phyloP scores from a whole-genome alignment of 1,139 yeast species.

The Citeromyces siamensis region DNA sequence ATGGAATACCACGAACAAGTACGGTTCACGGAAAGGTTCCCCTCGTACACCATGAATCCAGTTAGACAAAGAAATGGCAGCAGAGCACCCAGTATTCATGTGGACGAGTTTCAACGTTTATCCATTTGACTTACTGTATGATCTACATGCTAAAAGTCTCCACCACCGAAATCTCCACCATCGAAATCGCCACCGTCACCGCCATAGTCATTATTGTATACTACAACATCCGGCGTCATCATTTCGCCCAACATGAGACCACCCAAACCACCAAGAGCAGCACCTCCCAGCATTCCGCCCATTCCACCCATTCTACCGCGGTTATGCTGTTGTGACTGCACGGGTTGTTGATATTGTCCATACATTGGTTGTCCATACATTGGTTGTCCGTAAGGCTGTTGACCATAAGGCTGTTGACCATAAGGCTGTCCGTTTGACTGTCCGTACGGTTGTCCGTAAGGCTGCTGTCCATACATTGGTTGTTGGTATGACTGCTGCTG shows the following conservation, averaged over 20 bases:
- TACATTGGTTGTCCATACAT: conserved; percentile 3
- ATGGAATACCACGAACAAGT: neutral
- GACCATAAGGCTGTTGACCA: conserved; percentile 11
- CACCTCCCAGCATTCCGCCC: conserved; percentile 17
- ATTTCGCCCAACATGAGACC: conserved; percentile 15
- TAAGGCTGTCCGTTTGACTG: conserved; percentile 9
- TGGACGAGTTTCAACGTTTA: conserved; percentile 1
- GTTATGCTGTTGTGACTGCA: conserved; percentile 8
- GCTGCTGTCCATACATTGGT: conserved; percentile 5
- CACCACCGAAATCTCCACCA: conserved; percentile 13
- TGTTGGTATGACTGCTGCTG: conserved; percentile 9
- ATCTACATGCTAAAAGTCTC: too few relatives aligned
- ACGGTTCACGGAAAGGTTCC: neutral
- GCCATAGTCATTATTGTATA: conserved; percentile 3
- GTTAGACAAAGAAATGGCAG: conserved; percentile 1
- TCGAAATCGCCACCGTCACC: conserved; percentile 10
- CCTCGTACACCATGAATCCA: neutral
- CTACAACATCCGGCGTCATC: conserved; percentile 5
- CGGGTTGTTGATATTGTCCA: conserved; percentile 8
- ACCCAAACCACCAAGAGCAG: conserved; percentile 16
- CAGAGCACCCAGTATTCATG: neutral
- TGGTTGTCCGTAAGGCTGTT: conserved; percentile 2
- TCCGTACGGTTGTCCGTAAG: neutral
- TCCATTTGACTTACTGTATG: too few relatives aligned
- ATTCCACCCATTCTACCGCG: conserved; percentile 12